Evolutionary conservation across 345 rosid species (phyloP).

Genomic region (Draba incana): DNA sequence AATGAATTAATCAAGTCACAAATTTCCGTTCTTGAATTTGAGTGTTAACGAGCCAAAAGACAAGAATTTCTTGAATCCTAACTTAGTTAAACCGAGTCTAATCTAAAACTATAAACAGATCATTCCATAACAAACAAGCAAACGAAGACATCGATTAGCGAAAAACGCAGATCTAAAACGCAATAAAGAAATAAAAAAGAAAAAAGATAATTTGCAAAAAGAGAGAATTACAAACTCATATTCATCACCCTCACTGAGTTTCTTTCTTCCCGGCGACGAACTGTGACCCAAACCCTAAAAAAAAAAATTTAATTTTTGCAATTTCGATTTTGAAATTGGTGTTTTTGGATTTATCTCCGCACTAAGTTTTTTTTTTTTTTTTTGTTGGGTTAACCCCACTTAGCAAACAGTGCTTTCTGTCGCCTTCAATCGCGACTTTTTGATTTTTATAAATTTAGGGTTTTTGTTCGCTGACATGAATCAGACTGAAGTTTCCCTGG

Average conservation of each 20-base stretch:
- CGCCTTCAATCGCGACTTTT: constrained; percentile 95
- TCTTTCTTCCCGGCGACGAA: constrained; percentile 23
- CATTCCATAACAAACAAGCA: too few relatives aligned
- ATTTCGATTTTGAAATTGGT: neutral
- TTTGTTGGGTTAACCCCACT: constrained; percentile 56
- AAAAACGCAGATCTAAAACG: too few relatives aligned
- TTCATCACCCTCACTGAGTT: neutral
- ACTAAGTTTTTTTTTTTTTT: constrained; percentile 27
- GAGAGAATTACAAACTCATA: neutral
- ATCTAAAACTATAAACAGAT: too few relatives aligned
- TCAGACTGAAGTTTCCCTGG: constrained; percentile 36
- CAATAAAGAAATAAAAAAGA: neutral
- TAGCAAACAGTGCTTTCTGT: constrained; percentile 68
- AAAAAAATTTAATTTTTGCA: neutral
- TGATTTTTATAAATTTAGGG: constrained; percentile 52
- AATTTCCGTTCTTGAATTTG: too few relatives aligned
- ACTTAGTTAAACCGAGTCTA: too few relatives aligned
- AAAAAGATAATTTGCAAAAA: neutral
- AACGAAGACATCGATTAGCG: too few relatives aligned
- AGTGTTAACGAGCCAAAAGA: too few relatives aligned
- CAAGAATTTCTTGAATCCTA: too few relatives aligned
- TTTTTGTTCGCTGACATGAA: constrained; percentile 55
- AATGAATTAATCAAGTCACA: too few relatives aligned
- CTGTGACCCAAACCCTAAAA: constrained; percentile 19
- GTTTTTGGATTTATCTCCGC: constrained; percentile 29